A percentile compares a stretch with the other conserved stretches of the same genome.
These are phyloP conservation scores for Rhodotorula glutinis DNA, from an alignment of 1,284 basidiomycete genomes.

Conservation along the genomic window DNA sequence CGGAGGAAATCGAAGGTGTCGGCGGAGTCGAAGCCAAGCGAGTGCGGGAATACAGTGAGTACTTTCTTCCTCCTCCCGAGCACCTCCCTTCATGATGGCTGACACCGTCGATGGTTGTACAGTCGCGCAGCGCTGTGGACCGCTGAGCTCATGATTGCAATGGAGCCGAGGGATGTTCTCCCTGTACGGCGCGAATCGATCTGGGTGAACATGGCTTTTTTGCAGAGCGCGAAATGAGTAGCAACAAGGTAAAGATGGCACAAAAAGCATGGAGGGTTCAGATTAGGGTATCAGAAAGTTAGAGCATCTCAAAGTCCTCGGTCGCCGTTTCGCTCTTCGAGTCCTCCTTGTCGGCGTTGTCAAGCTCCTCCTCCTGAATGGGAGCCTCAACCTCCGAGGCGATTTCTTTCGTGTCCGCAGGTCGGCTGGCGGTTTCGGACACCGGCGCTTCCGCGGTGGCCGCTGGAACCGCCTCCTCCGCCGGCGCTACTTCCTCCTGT, in stretches of 20 bases:
- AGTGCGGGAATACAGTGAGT: constrained; percentile 60
- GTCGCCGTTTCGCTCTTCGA: constrained; percentile 11
- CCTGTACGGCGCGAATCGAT: too few species aligned
- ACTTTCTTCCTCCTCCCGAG: not conserved
- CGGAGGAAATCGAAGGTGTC: constrained; percentile 82
- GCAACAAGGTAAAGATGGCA: too few species aligned
- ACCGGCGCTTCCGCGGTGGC: too few species aligned
- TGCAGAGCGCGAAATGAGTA: not conserved
- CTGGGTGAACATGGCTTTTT: not conserved
- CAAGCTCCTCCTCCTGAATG: not conserved
- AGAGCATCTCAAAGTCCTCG: constrained; percentile 18
- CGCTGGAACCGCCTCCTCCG: too few species aligned
- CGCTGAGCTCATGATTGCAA: constrained; percentile 9
- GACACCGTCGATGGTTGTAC: not conserved
- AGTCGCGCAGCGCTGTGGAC: constrained; percentile 34
- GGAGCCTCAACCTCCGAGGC: too few species aligned
- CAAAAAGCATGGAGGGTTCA: too few species aligned
- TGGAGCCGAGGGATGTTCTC: too few species aligned
- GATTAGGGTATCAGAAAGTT: not conserved
- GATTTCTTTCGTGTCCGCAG: too few species aligned
- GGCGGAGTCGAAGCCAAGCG: constrained; percentile 78
- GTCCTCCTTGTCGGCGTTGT: not conserved
- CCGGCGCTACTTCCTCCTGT: too few species aligned
- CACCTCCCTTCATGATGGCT: not conserved
- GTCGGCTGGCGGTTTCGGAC: too few species aligned